Evolutionary conservation across 768 basidiomycete species (phyloP), one percentile per base, ranked within the genome.

Genomic region (Lactifluus echinatus): DNA sequence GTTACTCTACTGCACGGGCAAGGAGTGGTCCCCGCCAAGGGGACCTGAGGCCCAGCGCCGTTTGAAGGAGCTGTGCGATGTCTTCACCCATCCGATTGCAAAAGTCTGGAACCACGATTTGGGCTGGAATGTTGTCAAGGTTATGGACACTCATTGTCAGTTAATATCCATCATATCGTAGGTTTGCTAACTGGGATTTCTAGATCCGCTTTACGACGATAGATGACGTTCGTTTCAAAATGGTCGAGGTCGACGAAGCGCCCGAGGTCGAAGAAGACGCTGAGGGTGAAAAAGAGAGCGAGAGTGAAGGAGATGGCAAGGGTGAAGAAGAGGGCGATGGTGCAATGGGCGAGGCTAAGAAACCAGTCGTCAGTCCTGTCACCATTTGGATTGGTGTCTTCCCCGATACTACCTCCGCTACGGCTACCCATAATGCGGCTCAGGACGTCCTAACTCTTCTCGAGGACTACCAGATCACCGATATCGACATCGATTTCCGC

Each of bases 321-420:
- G n/a, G n/a, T n/a, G n/a, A 63, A 56, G 61, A 62, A 29, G 56
- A 37, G 21, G 53, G 55, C 34, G 49, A 31, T 43, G 55, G 50
- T 29, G 57, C 53, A 36, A 24, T 3, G n/a, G n/a, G n/a, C n/a
- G n/a, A n/a, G 8, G 53, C 34, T 21, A 44, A 42, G 33, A 31
- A 33, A 34, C 21, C 19, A 8, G 33, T 34, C 19, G 6, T 34
- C 21, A 7, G 47, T 34, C 33, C 33, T 33, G 63, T 71, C 34
- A 72, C 71, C 8, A 70, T 75, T 51, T 76, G 75, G 75, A 62
- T 75, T 15, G 74, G 74, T 3, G 72, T 75, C 42, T 43, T 63
- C 45, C 69, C 70, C 28, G 68, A 70, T n/a, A 64, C 65, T 57
- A 64, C 65, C 67, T 12, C 50, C 6, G 26, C 50, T 14, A 40